These are phyloP conservation scores for Leptomonas pyrrhocoris DNA, from an alignment of 208 protist genomes.

Conservation along the genomic window DNA sequence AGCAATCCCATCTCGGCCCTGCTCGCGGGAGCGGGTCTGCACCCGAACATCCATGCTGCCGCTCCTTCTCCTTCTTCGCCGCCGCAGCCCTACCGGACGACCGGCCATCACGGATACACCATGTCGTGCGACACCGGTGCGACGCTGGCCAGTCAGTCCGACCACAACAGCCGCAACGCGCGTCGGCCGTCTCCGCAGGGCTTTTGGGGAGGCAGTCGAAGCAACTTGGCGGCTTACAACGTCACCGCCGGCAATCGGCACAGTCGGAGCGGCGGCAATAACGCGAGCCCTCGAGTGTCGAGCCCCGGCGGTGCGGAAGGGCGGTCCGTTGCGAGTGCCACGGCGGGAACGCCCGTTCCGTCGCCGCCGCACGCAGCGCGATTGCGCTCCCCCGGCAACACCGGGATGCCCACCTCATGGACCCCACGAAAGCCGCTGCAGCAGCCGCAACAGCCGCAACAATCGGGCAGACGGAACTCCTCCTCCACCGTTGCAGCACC, in stretches of 20 bases:
- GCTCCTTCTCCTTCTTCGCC: no score
- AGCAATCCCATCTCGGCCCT: conserved; percentile 19
- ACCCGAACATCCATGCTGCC: neutral
- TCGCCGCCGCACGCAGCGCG: no score
- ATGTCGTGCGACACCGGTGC: conserved; percentile 11
- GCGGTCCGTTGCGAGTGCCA: neutral
- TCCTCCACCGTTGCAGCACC: no score
- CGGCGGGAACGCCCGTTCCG: no score
- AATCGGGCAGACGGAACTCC: no score
- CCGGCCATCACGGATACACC: conserved; percentile 2
- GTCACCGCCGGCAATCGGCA: neutral
- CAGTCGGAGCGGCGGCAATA: neutral
- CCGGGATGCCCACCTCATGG: no score
- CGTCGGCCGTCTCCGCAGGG: conserved; percentile 11
- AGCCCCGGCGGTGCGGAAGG: neutral
- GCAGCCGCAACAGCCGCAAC: neutral
- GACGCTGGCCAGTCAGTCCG: neutral
- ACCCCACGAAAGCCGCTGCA: no score
- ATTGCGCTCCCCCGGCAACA: no score
- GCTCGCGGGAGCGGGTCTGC: conserved; percentile 12
- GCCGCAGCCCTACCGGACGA: no score
- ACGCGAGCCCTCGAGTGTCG: neutral
- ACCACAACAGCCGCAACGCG: neutral
- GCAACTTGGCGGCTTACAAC: neutral
- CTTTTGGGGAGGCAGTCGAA: conserved; percentile 2